Percentiles rank a stretch among this genome's conserved stretches.
Evolutionary conservation across 192 early-diverging fungal genomes (phyloP).

Genomic region (Powellomyces hirtus): DNA sequence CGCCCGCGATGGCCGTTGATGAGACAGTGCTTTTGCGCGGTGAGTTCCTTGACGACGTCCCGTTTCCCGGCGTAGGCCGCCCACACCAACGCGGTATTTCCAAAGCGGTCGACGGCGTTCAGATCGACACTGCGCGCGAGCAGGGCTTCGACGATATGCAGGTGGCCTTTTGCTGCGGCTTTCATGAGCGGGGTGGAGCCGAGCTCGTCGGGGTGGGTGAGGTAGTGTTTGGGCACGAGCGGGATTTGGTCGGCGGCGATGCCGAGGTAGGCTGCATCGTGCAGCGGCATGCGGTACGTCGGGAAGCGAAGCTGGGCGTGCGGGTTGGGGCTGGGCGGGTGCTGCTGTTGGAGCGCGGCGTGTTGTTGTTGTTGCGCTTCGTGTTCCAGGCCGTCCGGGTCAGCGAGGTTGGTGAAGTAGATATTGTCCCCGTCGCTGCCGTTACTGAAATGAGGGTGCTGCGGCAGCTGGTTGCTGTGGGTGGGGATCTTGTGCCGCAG

Average conservation of each 20-base stretch:
- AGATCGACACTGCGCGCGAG: constrained; percentile 20
- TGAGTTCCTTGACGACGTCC: constrained; percentile 31
- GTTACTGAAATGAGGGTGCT: too few relatives aligned
- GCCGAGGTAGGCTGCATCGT: constrained; percentile 43
- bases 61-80: constrained; percentile 35
- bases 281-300: background rate
- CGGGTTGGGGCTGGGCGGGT: background rate
- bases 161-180: constrained; percentile 44
- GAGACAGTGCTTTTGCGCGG: constrained; percentile 1
- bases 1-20: constrained; percentile 11
- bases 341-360: background rate
- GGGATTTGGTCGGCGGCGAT: background rate
- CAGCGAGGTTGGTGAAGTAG: background rate
- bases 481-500: too few relatives aligned
- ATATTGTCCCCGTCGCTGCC: background rate
- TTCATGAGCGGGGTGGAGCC: constrained; percentile 53
- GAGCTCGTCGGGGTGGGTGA: constrained; percentile 25
- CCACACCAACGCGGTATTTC: constrained; percentile 46
- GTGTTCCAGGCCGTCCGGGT: background rate
- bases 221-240: background rate
- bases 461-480: too few relatives aligned
- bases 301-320: constrained; percentile 7
- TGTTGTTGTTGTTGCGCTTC: background rate
- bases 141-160: constrained; percentile 23
- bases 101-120: constrained; percentile 29